Evolutionary conservation across 768 basidiomycete species (phyloP).

Genomic region (Artomyces pyxidatus): DNA sequence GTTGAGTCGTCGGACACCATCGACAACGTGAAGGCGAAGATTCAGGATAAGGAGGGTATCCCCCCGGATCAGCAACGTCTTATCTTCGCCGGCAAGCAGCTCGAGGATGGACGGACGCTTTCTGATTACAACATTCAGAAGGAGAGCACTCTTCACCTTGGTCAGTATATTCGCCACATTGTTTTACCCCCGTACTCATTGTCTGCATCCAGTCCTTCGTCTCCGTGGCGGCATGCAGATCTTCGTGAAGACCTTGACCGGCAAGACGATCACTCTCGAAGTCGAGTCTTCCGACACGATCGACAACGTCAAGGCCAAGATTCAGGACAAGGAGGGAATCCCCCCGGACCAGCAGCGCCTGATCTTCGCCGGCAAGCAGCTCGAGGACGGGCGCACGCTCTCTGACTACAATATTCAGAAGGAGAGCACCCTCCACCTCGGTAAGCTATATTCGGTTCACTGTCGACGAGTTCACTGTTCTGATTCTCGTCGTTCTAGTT

Average conservation of each 20-base stretch:
- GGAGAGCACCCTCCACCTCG: slow-evolving; percentile 15
- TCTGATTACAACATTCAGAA: slow-evolving; percentile 16
- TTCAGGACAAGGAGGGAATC: slow-evolving; percentile 15
- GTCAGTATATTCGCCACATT: not conserved
- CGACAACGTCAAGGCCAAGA: slow-evolving; percentile 15
- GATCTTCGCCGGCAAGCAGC: slow-evolving; percentile 14
- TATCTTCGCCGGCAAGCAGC: slow-evolving; percentile 14
- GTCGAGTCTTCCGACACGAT: slow-evolving; percentile 16
- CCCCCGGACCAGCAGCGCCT: slow-evolving; percentile 14
- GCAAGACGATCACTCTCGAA: slow-evolving; percentile 14
- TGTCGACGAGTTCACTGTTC: too few species aligned
- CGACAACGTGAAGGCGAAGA: slow-evolving; percentile 15
- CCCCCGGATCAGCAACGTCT: slow-evolving; percentile 14
- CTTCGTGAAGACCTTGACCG: slow-evolving; percentile 12
- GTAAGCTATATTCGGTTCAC: not conserved
- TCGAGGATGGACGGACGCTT: slow-evolving; percentile 13
- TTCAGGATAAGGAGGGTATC: slow-evolving; percentile 15
- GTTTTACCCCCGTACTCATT: not conserved
- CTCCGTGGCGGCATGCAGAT: slow-evolving; percentile 14
- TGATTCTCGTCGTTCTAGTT: slow-evolving; percentile 18
- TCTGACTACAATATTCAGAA: slow-evolving; percentile 16
- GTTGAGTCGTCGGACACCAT: slow-evolving; percentile 15
- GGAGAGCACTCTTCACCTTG: slow-evolving; percentile 10
- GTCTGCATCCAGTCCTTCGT: slow-evolving; percentile 10
- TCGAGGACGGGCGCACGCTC: slow-evolving; percentile 14